Base-by-base conservation (phyloP, 2,329 filamentous ascomycete genomes). In the Graphilbum fragrans region DNA sequence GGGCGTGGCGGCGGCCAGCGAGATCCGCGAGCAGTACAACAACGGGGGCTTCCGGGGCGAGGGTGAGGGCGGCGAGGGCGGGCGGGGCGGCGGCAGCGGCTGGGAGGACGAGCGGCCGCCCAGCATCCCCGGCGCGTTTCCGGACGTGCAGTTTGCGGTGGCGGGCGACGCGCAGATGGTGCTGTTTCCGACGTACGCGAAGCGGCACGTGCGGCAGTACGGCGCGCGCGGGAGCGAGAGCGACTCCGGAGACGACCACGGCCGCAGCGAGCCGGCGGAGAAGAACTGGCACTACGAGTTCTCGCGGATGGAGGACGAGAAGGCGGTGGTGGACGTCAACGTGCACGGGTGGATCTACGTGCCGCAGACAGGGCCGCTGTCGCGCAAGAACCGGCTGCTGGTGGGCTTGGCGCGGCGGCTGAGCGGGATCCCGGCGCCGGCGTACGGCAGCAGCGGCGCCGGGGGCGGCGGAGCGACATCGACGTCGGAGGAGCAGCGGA, bases 341-440 rank as follows among this genome's bases (percentile, higher is more conserved):
- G 86, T 98, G 20, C 74, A 90, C 50, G 92, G 92, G 14, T 98
- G 93, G 92, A 75, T 96, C 39, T 98, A 94, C 59, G 77, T 79
- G 32, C 90, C 90, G 17, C 85, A 90, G 53, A 73, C 72, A 49
- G 87, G 86, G 0, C 87, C 86, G 4, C 79, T 95, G 73, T 90
- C 77, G 21, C 74, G 88, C 50, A 86, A 86, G 53, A 93, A 95
- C 53, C 75, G 92, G 31, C 68, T 96, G 46, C 68, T 95, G 52
- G 77, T 98, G 41, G 86, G 88, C 1, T 68, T 96, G 20, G 90
- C 90, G 14, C 74, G 88, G 41, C 82, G 92, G 53, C 65, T 98
- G 34, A 94, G 87, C 51, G 92, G 92, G 0, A 78, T 98, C 29
- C 82, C 87, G 23, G 74, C 80, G 4, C 82, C 84, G 0, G 68